These are phyloP conservation scores for Dioszegia hungarica DNA, from an alignment of 768 basidiomycete species.

Conservation along the genomic window DNA sequence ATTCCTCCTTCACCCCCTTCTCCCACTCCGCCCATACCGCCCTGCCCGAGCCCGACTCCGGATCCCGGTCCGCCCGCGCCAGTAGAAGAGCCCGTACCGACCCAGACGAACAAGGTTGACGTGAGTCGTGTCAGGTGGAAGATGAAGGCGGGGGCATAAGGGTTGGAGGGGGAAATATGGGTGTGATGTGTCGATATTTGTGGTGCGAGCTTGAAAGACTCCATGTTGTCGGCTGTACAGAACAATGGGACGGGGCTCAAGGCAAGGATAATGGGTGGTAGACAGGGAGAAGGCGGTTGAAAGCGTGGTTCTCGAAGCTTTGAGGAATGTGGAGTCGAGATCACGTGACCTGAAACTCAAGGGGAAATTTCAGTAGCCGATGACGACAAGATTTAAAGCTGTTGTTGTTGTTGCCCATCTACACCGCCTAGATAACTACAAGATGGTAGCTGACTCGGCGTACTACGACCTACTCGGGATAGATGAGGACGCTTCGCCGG, in stretches of 20 bases:
- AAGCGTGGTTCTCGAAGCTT: too few species aligned
- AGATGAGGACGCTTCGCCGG: conserved; percentile 65
- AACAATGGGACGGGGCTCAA: too few species aligned
- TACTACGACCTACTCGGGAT: conserved; percentile 84
- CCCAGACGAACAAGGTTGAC: conserved; percentile 33
- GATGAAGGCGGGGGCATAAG: conserved; percentile 26
- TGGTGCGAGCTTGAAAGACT: background rate
- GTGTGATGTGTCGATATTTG: conserved; percentile 21
- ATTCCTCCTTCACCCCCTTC: background rate
- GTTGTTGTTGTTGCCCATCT: background rate
- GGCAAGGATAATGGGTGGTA: too few species aligned
- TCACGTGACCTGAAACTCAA: conserved; percentile 4
- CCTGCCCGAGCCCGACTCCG: background rate
- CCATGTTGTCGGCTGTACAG: too few species aligned
- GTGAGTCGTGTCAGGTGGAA: conserved; percentile 34
- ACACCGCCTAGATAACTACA: background rate
- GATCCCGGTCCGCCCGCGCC: background rate
- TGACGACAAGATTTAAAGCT: too few species aligned
- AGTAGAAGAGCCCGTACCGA: conserved; percentile 21
- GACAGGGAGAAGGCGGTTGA: too few species aligned
- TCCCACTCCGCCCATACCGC: background rate
- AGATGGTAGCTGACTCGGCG: conserved; percentile 48
- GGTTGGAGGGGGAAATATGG: conserved; percentile 23
- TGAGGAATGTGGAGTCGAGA: background rate
- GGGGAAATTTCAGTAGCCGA: background rate